Conservation (phyloP, 768 basidiomycete species). For the Hericium rajendrae region DNA sequence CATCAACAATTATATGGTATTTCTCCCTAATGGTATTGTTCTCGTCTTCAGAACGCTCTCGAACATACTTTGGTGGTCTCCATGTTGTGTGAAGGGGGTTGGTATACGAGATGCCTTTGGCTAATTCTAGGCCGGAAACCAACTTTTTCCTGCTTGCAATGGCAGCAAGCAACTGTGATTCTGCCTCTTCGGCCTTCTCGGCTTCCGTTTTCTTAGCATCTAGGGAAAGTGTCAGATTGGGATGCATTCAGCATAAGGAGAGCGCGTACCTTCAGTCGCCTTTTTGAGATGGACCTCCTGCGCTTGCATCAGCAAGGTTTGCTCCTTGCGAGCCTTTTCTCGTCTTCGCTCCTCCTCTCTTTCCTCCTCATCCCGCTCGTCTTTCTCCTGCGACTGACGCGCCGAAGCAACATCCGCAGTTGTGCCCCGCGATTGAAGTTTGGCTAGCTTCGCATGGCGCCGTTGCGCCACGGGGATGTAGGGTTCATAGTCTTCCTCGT, state of each 20-base stretch:
- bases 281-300: constrained; percentile 87
- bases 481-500: constrained; percentile 65
- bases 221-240: constrained; percentile 13
- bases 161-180: constrained; percentile 85
- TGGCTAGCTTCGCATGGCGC: constrained; percentile 70
- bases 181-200: constrained; percentile 82
- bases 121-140: constrained; percentile 86
- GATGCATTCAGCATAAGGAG: neutral
- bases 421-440: constrained; percentile 54
- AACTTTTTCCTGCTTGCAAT: constrained; percentile 87
- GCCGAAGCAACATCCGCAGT: constrained; percentile 44
- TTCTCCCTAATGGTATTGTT: constrained; percentile 75
- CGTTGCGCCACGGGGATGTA: constrained; percentile 86
- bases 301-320: constrained; percentile 85
- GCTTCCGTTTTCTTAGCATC: constrained; percentile 82
- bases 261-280: constrained; percentile 61
- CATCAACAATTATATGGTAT: constrained; percentile 91
- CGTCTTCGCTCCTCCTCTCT: constrained; percentile 68
- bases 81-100: constrained; percentile 82
- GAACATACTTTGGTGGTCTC: constrained; percentile 78
- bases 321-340: constrained; percentile 73
- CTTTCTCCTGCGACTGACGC: constrained; percentile 45
- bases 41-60: constrained; percentile 58
- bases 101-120: constrained; percentile 86
- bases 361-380: constrained; percentile 59